Percentiles rank a stretch among this genome's conserved stretches.
Conservation (phyloP, 2,329 filamentous ascomycete genomes). For the Biscogniauxia mediterranea region DNA sequence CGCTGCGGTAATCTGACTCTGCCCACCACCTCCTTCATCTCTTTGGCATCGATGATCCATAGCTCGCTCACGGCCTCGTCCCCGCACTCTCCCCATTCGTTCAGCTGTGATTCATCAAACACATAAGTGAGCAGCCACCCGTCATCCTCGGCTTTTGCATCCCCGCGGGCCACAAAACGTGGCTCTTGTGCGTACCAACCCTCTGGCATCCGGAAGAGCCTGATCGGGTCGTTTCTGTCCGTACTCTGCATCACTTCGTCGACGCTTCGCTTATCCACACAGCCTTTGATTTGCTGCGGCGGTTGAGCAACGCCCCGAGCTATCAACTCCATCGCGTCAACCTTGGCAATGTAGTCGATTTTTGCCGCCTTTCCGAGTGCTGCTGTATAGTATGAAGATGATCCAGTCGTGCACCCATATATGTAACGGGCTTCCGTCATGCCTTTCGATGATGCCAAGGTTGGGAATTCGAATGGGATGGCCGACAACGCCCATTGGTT, state of each 20-base stretch:
- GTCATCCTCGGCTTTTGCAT: slow-evolving; percentile 54
- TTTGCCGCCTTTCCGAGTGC: slow-evolving; percentile 64
- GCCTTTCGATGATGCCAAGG: slow-evolving; percentile 50
- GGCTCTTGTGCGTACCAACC: slow-evolving; percentile 67
- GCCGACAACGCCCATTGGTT: slow-evolving; percentile 64
- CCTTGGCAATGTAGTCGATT: slow-evolving; percentile 63
- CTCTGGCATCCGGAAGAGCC: slow-evolving; percentile 58
- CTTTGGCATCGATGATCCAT: slow-evolving; percentile 65
- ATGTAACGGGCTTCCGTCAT: slow-evolving; percentile 61
- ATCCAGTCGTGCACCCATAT: slow-evolving; percentile 64
- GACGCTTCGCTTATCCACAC: slow-evolving; percentile 58
- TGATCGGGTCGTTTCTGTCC: slow-evolving; percentile 53
- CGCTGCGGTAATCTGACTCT: slow-evolving; percentile 60
- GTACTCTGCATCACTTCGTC: slow-evolving; percentile 47
- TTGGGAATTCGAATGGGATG: slow-evolving; percentile 68
- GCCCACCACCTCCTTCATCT: slow-evolving; percentile 60
- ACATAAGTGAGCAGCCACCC: slow-evolving; percentile 68
- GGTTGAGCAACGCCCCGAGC: slow-evolving; percentile 45
- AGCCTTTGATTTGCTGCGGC: slow-evolving; percentile 53
- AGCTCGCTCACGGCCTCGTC: slow-evolving; percentile 55
- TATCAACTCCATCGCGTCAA: slow-evolving; percentile 56
- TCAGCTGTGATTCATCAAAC: slow-evolving; percentile 66
- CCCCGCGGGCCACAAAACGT: slow-evolving; percentile 55
- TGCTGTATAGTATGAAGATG: slow-evolving; percentile 52
- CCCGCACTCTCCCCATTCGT: slow-evolving; percentile 45